Percentiles rank a stretch among this genome's conserved stretches.
phyloP scores from a whole-genome alignment of 2,329 filamentous ascomycete genomes.

The Colletotrichum coccodes region DNA sequence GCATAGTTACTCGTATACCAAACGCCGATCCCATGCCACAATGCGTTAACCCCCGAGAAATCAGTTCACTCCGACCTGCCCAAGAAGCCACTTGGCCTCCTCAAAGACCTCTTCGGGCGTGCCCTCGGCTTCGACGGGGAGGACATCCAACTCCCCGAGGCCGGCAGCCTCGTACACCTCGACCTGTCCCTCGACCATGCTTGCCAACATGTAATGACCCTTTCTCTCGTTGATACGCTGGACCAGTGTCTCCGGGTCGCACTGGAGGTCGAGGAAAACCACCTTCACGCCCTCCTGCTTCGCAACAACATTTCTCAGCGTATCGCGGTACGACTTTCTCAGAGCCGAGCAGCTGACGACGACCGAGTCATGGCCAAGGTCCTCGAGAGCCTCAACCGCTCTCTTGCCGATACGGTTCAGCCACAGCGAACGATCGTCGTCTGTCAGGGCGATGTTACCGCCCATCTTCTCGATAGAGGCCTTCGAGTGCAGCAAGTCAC shows the following conservation, averaged over 20 bases:
- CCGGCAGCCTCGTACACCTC: conserved; percentile 41
- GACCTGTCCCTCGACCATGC: conserved; percentile 48
- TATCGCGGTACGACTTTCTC: conserved; percentile 44
- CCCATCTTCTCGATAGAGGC: conserved; percentile 46
- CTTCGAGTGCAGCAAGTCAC: conserved; percentile 48
- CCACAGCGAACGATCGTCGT: conserved; percentile 45
- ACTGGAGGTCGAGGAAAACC: conserved; percentile 50
- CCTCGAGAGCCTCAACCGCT: conserved; percentile 37
- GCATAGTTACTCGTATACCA: background rate
- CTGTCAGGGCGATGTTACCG: conserved; percentile 40
- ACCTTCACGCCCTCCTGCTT: conserved; percentile 31
- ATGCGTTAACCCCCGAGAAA: background rate
- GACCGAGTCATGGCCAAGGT: conserved; percentile 40
- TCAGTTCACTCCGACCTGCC: conserved; percentile 6
- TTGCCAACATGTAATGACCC: conserved; percentile 48
- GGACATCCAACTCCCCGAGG: conserved; percentile 44
- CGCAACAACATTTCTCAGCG: conserved; percentile 38
- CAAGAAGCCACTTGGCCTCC: conserved; percentile 36
- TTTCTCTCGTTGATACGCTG: conserved; percentile 40
- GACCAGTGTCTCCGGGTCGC: conserved; percentile 39
- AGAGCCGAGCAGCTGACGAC: conserved; percentile 53
- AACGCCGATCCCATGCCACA: conserved; percentile 1
- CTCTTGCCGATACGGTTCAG: conserved; percentile 39
- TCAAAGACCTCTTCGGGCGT: conserved; percentile 27
- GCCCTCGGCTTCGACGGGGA: conserved; percentile 41